Conservation (phyloP, 2,329 filamentous ascomycete species). For the Colletotrichum tamarilloi region DNA sequence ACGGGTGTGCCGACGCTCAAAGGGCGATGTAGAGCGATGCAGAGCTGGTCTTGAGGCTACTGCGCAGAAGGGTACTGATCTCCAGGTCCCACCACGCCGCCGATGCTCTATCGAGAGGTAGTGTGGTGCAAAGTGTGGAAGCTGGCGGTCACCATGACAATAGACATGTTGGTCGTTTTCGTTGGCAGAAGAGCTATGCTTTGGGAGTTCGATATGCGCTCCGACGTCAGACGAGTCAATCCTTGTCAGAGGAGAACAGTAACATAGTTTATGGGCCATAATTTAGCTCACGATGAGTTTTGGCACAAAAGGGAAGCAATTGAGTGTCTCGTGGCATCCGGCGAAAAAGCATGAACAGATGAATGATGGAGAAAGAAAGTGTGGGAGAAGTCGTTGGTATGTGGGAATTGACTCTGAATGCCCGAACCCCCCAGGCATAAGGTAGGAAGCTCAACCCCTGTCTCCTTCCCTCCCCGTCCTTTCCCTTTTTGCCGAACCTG, state of each 20-base stretch:
- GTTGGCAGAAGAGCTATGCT: too few relatives aligned
- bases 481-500: constrained; percentile 18
- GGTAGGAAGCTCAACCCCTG: neutral
- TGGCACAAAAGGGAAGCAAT: neutral
- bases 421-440: neutral
- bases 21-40: neutral
- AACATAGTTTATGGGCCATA: neutral
- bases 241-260: neutral
- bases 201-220: neutral
- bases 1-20: constrained; percentile 11
- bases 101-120: neutral
- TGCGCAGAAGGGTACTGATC: neutral
- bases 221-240: neutral
- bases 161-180: neutral
- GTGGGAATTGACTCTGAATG: constrained; percentile 11
- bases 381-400: neutral
- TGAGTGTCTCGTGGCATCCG: neutral
- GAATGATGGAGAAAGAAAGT: neutral
- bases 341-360: neutral
- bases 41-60: neutral
- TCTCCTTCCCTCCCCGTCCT: constrained; percentile 1
- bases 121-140: neutral
- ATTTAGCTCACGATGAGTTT: neutral
- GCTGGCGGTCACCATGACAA: neutral
- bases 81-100: neutral